Evolutionary conservation across 495 filamentous ascomycete genomes (phyloP), one percentile per base, ranked within the genome.

Genomic region (Hyphodiscus hymeniophilus): DNA sequence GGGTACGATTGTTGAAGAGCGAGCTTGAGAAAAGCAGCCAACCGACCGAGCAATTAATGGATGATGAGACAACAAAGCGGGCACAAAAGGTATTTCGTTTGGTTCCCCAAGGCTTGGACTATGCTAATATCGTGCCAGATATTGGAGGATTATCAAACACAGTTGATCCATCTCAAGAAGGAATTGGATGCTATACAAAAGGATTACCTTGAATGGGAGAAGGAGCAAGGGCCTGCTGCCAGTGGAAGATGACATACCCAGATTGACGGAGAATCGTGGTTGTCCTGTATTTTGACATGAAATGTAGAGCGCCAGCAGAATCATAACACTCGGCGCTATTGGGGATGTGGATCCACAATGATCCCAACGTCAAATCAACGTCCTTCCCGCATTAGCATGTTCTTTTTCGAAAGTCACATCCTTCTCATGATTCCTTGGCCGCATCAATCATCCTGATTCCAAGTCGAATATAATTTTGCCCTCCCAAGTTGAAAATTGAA

Each of bases 131-230:
- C n/a, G 16, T 28, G 16, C 10, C 54, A 96, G 92, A 85, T 97
- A 43, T 66, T 99, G 45, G 81, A 86, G 55, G 87, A 90, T 57
- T 97, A 95, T 62, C 86, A 88, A 53, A 80, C 80, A 50, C 94
- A 97, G 64, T 74, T 99, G 11, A 70, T 82, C 56, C 84, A 91
- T 63, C 72, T 99, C 44, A 86, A 83, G 56, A 84, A 84, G 62
- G 84, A 95, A 60, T 61, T 97, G 22, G 81, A 80, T 54, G 71
- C 82, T 44, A 79, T 94, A 50, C 77, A 80, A 61, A 84, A 79
- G 57, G 86, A 94, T 43, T 92, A 87, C 57, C 76, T 77, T 4
- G 84, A 84, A 46, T 89, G 85, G 74, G 78, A 89, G 58, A 77
- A 76, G 56, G 66, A 73, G 35, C 68, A 74, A 13, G 28, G 42